Evolutionary conservation across 495 filamentous ascomycete species (phyloP).

Genomic region (Penicillium goetzii): DNA sequence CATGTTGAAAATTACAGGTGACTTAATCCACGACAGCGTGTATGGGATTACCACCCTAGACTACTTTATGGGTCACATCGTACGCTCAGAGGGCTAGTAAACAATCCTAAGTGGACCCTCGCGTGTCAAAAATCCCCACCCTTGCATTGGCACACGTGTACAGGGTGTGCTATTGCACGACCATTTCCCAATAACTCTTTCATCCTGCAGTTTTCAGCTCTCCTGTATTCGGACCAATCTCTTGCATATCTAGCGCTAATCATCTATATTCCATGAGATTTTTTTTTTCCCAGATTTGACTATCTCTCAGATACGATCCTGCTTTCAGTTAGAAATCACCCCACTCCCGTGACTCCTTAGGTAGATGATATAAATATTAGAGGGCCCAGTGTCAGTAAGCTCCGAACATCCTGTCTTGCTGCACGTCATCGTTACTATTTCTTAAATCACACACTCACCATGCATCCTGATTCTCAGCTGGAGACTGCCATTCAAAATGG

Average conservation of each 20-base stretch:
- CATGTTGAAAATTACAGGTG: no score
- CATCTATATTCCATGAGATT: not conserved
- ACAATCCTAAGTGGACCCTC: not conserved
- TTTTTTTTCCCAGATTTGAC: not conserved
- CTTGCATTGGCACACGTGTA: not conserved
- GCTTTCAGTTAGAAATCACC: not conserved
- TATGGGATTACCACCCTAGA: no score
- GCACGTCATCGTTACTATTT: not conserved
- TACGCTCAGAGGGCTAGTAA: no score
- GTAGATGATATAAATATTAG: not conserved
- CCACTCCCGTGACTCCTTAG: not conserved
- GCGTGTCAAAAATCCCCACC: not conserved
- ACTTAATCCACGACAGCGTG: no score
- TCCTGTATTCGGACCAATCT: not conserved
- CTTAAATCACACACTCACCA: not conserved
- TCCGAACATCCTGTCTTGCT: no score
- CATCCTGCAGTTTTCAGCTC: not conserved
- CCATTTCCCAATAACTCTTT: not conserved
- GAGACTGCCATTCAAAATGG: not conserved
- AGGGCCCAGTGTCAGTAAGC: no score
- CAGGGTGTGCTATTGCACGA: no score
- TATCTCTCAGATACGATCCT: not conserved
- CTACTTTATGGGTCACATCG: not conserved
- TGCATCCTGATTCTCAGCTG: not conserved
- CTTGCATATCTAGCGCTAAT: not conserved